Base-by-base conservation (phyloP, 495 filamentous ascomycete genomes). In the Neurospora hispaniola region DNA sequence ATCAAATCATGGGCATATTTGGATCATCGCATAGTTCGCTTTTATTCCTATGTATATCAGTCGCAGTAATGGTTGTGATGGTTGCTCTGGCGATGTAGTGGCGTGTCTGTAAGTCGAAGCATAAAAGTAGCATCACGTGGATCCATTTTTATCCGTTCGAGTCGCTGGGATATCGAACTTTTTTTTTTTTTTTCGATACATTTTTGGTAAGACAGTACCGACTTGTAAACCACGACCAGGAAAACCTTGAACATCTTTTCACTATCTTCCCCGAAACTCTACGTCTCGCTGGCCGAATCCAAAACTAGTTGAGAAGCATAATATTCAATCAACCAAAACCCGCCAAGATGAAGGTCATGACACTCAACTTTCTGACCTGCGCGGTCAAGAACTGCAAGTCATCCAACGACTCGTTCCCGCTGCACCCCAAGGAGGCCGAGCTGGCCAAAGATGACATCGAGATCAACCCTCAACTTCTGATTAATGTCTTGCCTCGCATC, bases 361-460 rank as follows among this genome's bases (percentile, higher is more conserved):
- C 94, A 69, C 91, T 95, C 76, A 98, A 98, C 83, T 99, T 98
- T 81, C 86, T 99, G 77, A 94, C 93, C 73, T 99, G 96, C 87
- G 94, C 96, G 27, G 91, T 97, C 76, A 97, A 97, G 82, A 82
- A 91, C 43, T 99, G 96, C 90, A 97, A 97, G 82, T 84, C 89
- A 71, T 88, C 88, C 10, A 81, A 89, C 11, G 81, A 85, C 42
- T 91, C 94, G 11, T 98, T 97, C 77, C 94, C 96, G 0, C 86
- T 98, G 27, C 96, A 98, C 80, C 94, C 95, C 69, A 88, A 89
- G 70, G 94, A 98, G 74, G 94, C 92, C 70, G 94, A 97, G 80
- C 89, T 99, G 18, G 93, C 91, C 75, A 88, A 90, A 70, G 89
- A 93, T 70, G 92, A 95, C 70, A 81, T 93, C 70, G 91, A 94